Conservation (phyloP, 73 alveolate species). For the Tetrahymena malaccensis region DNA sequence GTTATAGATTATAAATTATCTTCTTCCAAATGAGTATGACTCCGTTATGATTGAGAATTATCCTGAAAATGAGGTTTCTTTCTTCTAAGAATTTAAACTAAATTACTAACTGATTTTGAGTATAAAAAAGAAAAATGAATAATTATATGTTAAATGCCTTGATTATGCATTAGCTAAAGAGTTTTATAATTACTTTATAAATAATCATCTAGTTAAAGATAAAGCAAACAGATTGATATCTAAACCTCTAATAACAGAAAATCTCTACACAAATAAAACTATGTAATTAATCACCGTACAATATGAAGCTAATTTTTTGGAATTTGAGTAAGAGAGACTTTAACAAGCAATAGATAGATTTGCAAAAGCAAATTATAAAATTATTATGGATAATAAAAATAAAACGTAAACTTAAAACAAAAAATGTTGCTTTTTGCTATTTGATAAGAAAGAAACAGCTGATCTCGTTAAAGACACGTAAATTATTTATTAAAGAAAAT, state of each 20-base stretch:
- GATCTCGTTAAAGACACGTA: background rate
- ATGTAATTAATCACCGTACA: background rate
- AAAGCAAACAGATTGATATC: background rate
- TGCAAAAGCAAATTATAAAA: background rate
- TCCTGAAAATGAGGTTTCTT: background rate
- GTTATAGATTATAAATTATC: background rate
- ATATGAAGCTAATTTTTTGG: background rate
- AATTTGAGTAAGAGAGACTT: background rate
- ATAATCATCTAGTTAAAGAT: background rate
- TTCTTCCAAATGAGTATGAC: background rate
- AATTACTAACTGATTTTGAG: background rate
- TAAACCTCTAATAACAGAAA: background rate
- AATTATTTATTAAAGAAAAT: too few species aligned
- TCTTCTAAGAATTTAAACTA: background rate
- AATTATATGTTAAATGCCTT: background rate
- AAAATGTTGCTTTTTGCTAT: background rate
- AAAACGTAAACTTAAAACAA: background rate
- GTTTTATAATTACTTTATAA: background rate
- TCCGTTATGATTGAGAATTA: background rate
- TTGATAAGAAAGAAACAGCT: background rate
- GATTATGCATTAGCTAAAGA: background rate
- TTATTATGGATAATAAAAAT: background rate
- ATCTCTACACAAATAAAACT: background rate
- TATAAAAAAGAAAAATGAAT: background rate
- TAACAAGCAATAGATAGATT: background rate